Percentiles rank a stretch among this genome's conserved stretches.
Evolutionary conservation across 495 filamentous ascomycete species (phyloP).

Genomic region (Hypoxylon intermedium): DNA sequence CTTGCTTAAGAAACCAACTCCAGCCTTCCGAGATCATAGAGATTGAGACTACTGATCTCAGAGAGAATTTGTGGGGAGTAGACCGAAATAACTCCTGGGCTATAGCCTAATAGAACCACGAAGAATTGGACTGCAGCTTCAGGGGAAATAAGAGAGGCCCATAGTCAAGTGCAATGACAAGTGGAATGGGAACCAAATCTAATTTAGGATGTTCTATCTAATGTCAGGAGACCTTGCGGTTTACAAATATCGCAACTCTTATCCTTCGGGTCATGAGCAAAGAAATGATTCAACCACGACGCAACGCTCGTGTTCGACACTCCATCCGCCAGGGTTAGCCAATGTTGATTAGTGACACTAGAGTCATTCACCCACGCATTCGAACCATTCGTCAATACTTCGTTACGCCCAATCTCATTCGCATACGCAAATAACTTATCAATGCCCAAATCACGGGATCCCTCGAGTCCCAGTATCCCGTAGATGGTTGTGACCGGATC

Average conservation of each 20-base stretch:
- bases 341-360: slow-evolving; percentile 41
- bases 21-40: too few species aligned
- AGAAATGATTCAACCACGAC: slow-evolving; percentile 8
- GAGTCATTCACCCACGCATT: slow-evolving; percentile 49
- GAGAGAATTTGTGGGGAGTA: too few species aligned
- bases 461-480: slow-evolving; percentile 49
- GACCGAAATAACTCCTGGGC: too few species aligned
- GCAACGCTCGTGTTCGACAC: slow-evolving; percentile 29
- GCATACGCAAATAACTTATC: slow-evolving; percentile 22
- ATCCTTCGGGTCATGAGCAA: slow-evolving; percentile 18
- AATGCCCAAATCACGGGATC: slow-evolving; percentile 40
- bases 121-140: too few species aligned
- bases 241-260: slow-evolving; percentile 7
- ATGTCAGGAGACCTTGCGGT: background rate
- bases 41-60: too few species aligned
- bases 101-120: too few species aligned
- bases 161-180: too few species aligned
- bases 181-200: too few species aligned
- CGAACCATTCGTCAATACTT: slow-evolving; percentile 39
- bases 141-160: too few species aligned
- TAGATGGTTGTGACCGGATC: slow-evolving; percentile 56
- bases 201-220: too few species aligned
- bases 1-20: too few species aligned
- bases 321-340: slow-evolving; percentile 40
- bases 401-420: slow-evolving; percentile 44